Percentiles rank a stretch among this genome's conserved stretches.
phyloP scores from a whole-genome alignment of 2,329 filamentous ascomycete genomes.

The Rhinocladiella similis region DNA sequence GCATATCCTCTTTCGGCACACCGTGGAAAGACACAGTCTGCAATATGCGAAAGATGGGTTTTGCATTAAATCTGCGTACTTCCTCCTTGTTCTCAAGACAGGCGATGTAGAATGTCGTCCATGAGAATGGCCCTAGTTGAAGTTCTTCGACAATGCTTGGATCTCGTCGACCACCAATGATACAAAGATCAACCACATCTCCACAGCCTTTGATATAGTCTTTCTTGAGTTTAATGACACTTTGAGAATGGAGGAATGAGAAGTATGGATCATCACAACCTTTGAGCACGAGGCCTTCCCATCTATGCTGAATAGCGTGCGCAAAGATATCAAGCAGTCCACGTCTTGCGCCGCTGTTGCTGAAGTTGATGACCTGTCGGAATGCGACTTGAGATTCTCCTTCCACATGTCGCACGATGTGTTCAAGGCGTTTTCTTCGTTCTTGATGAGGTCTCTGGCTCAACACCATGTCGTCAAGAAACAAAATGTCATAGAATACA shows the following conservation, averaged over 20 bases:
- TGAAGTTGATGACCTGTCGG: slow-evolving; percentile 68
- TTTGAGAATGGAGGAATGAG: slow-evolving; percentile 45
- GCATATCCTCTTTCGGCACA: slow-evolving; percentile 54
- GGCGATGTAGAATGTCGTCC: slow-evolving; percentile 79
- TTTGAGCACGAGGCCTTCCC: slow-evolving; percentile 82
- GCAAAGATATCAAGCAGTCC: slow-evolving; percentile 66
- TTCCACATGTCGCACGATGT: slow-evolving; percentile 54
- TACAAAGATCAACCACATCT: slow-evolving; percentile 79
- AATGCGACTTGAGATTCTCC: slow-evolving; percentile 69
- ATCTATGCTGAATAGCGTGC: slow-evolving; percentile 62
- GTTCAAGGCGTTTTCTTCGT: slow-evolving; percentile 55
- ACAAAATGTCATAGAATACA: slow-evolving; percentile 61
- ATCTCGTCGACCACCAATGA: slow-evolving; percentile 74
- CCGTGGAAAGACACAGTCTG: slow-evolving; percentile 56
- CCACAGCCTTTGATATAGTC: slow-evolving; percentile 77
- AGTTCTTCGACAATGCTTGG: slow-evolving; percentile 60
- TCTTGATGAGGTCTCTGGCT: slow-evolving; percentile 47
- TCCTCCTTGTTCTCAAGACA: slow-evolving; percentile 70
- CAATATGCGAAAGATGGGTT: slow-evolving; percentile 66
- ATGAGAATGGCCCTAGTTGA: slow-evolving; percentile 58
- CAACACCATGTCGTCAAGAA: slow-evolving; percentile 56
- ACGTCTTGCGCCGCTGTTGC: slow-evolving; percentile 49
- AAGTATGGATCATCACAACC: slow-evolving; percentile 76
- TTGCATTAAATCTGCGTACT: slow-evolving; percentile 50
- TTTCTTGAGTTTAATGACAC: slow-evolving; percentile 82